These are phyloP conservation scores for Hypoxylon perforatum DNA, from an alignment of 495 filamentous ascomycete species.

Conservation along the genomic window DNA sequence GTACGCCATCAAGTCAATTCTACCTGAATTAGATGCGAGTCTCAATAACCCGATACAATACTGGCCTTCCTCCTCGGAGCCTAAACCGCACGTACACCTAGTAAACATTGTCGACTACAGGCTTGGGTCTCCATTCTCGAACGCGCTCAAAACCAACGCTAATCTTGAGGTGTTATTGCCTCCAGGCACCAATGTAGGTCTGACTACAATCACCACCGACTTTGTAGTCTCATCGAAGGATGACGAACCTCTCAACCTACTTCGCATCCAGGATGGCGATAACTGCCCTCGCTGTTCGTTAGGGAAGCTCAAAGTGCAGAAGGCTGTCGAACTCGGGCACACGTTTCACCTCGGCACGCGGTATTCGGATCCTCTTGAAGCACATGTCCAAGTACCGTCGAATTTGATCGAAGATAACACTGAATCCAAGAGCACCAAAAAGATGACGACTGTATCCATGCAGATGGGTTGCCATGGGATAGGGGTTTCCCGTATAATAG, in stretches of 20 bases:
- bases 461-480: conserved; percentile 98
- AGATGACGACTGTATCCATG: conserved; percentile 60
- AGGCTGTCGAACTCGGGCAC: conserved; percentile 89
- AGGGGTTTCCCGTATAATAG: conserved; percentile 90
- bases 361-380: conserved; percentile 80
- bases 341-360: conserved; percentile 94
- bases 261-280: conserved; percentile 75
- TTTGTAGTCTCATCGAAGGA: conserved; percentile 30
- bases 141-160: conserved; percentile 18
- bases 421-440: conserved; percentile 17
- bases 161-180: conserved; percentile 33
- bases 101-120: conserved; percentile 66
- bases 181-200: conserved; percentile 40
- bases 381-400: conserved; percentile 45
- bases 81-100: conserved; percentile 40
- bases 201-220: conserved; percentile 37
- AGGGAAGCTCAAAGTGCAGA: conserved; percentile 72
- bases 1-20: conserved; percentile 73
- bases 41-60: conserved; percentile 69
- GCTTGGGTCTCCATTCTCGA: conserved; percentile 46
- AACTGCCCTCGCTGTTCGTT: conserved; percentile 73
- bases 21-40: conserved; percentile 78
- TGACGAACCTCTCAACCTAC: conserved; percentile 61
- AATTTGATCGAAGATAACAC: conserved; percentile 17
- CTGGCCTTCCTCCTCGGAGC: conserved; percentile 56